Evolutionary conservation across 2,329 filamentous ascomycete genomes (phyloP), one percentile per base, ranked within the genome.

Genomic region (Fusarium oxysporum): DNA sequence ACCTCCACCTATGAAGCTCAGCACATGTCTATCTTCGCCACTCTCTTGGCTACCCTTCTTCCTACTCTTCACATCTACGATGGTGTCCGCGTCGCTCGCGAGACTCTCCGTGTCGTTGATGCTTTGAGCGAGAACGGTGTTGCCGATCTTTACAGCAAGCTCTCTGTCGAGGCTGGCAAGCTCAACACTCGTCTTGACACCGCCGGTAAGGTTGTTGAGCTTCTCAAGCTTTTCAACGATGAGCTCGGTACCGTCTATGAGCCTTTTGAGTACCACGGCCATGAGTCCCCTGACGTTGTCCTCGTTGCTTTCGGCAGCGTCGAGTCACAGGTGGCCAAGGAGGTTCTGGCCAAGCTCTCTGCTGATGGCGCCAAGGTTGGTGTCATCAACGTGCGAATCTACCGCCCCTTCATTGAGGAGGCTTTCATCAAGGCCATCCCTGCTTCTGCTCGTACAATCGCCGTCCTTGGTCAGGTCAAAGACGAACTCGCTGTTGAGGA

Each of bases 371-470:
- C 89, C 79, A 94, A 92, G 84, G 89, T 98, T 69, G 96, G 96
- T 77, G 92, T 96, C 43, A 87, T 99, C 82, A 96, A 94, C 77
- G 96, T 98, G 51, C 93, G 96, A 72, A 88, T 99, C 62, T 99
- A 98, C 86, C 91, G 96, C 47, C 96, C 96, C 21, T 98, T 99
- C 79, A 90, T 96, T 37, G 96, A 99, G 84, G 95, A 98, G 81
- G 93, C 94, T 57, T 98, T 99, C 87, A 86, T 98, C 71, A 91
- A 92, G 74, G 89, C 90, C 16, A 88, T 99, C 33, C 95, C 96
- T 38, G 86, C 90, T 75, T 93, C 93, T 40, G 89, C 92, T 51
- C 90, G 90, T 83, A 92, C 89, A 70, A 88, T 99, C 73, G 92
- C 92, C 41, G 94, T 98, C 25, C 89, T 99, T 10, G 96, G 96